Base-by-base conservation (phyloP, 2,329 filamentous ascomycete species). In the Sporothrix brasiliensis region DNA sequence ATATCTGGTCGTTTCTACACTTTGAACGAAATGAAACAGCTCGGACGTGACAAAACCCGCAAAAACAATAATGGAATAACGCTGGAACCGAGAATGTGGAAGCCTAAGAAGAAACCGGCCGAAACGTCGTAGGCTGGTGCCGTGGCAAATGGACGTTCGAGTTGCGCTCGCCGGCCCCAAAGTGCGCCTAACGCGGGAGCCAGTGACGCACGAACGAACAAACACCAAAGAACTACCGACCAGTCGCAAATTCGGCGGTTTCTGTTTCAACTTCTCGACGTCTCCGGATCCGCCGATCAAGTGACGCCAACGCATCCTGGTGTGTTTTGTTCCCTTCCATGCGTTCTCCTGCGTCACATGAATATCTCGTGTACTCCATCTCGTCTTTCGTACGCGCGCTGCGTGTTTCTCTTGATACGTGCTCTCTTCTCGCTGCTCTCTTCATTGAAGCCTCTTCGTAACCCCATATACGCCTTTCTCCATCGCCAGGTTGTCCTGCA, bases 141-240 rank as follows among this genome's bases (percentile, higher is more conserved):
- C 21, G 39, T 47, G 58, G 58, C 58, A 24, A 63, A 63, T n/a
- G 19, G 19, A 21, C 4, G 7, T 41, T 10, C 39, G 21, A 21
- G 21, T 63, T 39, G 39, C 56, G 34, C 44, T 63, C 58, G 58
- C 58, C 58, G 58, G 58, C 58, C 39, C 44, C 58, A n/a, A 58
- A 19, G 41, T n/a, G 30, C 41, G 41, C 27, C 41, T n/a, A 54
- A 30, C 52, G 52, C 27, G 21, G 52, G 58, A 19, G 13, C n/a
- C 16, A 58, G 30, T 58, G 54, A 39, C 54, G 30, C 58, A 34
- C 58, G 47, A n/a, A 7, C 11, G 14, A 13, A 2, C 41, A 13
- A 3, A 13, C 39, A 27, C 13, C 39, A 11, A 11, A 61, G 58
- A 63, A 47, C 21, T 47, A 39, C 41, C 41, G 19, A 47, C 13